Conservation (phyloP, 495 filamentous ascomycete genomes). For the Aspergillus sparsus region DNA sequence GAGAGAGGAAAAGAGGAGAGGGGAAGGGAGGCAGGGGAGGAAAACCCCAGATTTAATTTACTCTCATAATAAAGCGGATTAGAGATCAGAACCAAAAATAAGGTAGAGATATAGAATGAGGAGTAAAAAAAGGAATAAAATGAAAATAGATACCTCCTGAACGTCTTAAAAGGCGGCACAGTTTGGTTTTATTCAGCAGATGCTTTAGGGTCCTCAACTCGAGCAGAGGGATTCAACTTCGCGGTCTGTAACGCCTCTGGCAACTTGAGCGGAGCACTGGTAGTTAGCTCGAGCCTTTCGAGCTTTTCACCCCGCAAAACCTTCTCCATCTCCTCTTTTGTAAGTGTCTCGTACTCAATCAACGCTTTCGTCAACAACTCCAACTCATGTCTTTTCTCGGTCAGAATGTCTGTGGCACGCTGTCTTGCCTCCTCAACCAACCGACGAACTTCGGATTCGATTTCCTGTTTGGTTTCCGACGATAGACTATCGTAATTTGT, state of each 20-base stretch:
- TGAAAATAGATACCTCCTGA: too few relatives aligned
- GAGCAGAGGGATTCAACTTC: slow-evolving; percentile 29
- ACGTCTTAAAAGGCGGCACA: too few relatives aligned
- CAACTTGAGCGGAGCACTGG: slow-evolving; percentile 55
- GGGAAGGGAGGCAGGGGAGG: too few relatives aligned
- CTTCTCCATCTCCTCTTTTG: slow-evolving; percentile 83
- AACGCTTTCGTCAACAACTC: slow-evolving; percentile 84
- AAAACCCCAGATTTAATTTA: too few relatives aligned
- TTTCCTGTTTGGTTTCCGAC: slow-evolving; percentile 76
- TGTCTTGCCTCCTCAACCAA: slow-evolving; percentile 78
- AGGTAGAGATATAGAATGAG: not conserved
- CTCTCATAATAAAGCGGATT: not conserved
- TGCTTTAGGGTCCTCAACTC: slow-evolving; percentile 24
- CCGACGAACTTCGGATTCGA: slow-evolving; percentile 83
- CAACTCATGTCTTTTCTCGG: slow-evolving; percentile 72
- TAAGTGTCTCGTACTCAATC: slow-evolving; percentile 90
- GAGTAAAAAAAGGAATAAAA: slow-evolving; percentile 7
- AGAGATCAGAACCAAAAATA: slow-evolving; percentile 8
- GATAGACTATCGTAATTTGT: slow-evolving; percentile 79
- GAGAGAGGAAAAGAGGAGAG: not conserved
- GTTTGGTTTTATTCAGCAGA: slow-evolving; percentile 25
- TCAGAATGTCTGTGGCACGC: slow-evolving; percentile 72
- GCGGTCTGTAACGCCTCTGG: slow-evolving; percentile 47
- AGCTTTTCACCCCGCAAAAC: slow-evolving; percentile 84
- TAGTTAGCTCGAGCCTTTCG: slow-evolving; percentile 51